Evolutionary conservation across 495 filamentous ascomycete genomes (phyloP).

Genomic region (Massariosphaeria phaeospora): DNA sequence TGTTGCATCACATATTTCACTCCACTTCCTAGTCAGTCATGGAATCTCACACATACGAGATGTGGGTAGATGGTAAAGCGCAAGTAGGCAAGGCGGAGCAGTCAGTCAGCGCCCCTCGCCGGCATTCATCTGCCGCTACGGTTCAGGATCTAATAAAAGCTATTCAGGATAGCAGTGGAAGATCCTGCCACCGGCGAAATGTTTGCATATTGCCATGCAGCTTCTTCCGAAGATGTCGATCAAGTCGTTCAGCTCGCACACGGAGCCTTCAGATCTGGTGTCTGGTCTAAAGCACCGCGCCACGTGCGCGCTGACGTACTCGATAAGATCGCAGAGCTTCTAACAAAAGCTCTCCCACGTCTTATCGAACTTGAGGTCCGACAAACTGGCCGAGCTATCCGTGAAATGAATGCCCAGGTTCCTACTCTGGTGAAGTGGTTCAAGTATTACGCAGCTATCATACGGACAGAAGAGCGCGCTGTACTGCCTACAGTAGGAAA

Average conservation of each 20-base stretch:
- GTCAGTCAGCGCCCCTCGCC: conserved; percentile 14
- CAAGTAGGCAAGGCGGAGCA: conserved; percentile 16
- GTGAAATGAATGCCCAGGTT: conserved; percentile 63
- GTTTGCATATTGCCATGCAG: conserved; percentile 47
- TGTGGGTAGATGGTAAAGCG: conserved; percentile 22
- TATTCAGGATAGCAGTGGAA: conserved; percentile 18
- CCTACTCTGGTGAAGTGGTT: conserved; percentile 57
- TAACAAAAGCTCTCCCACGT: conserved; percentile 46
- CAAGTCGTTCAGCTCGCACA: conserved; percentile 46
- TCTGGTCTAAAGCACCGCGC: conserved; percentile 48
- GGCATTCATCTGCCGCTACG: not conserved
- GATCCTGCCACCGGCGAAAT: conserved; percentile 29
- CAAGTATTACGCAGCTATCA: conserved; percentile 56
- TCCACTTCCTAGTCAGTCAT: not conserved
- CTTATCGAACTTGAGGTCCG: conserved; percentile 54
- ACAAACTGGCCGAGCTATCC: conserved; percentile 59
- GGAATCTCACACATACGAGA: not conserved
- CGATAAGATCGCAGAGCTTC: conserved; percentile 50
- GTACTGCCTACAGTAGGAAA: conserved; percentile 58
- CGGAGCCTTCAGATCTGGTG: conserved; percentile 48
- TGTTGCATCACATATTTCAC: not conserved
- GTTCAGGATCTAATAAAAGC: not conserved
- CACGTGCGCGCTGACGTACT: conserved; percentile 50
- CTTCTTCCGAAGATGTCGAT: conserved; percentile 47
- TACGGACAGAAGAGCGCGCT: conserved; percentile 56